Base-by-base conservation (phyloP, 495 filamentous ascomycete species). In the Penicillium roqueforti region DNA sequence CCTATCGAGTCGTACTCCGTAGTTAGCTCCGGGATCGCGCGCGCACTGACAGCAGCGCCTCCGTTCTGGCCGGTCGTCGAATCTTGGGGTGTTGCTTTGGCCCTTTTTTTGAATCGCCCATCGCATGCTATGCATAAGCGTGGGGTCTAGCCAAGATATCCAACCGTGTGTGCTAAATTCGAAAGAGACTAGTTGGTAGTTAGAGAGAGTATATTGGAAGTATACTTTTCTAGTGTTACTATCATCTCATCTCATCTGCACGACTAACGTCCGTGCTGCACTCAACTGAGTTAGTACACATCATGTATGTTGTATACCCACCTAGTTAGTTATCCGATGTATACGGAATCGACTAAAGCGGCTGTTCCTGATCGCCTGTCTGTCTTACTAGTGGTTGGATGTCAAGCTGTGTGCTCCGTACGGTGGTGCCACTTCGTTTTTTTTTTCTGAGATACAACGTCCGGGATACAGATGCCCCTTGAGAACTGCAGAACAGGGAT, bases 11-110 rank as follows among this genome's bases (percentile, higher is more conserved):
- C 20, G 53, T 47, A n/a, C n/a, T n/a, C n/a, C n/a, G n/a, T n/a
- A n/a, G n/a, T n/a, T n/a, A 44, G 52, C 42, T 19, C 37, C 63
- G 55, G 61, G 52, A 55, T 57, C 44, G 13, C 18, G 43, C 18
- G 43, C 58, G 63, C 63, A 64, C 51, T 61, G 63, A 66, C 64
- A 45, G 53, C 52, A 57, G 57, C 58, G 54, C 60, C 51, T 57
- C 47, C 53, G 54, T 54, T 61, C 61, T 61, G 53, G 63, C 43
- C 63, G 53, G 25, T 40, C 54, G 18, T 51, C 53, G 53, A 62
- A 43, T n/a, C 40, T 37, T 42, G 28, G 49, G 50, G 50, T 39
- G 50, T 20, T 11, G n/a, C n/a, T 38, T 44, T 44, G 43, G 23
- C 11, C 25, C 13, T 40, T 13, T 47, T 37, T n/a, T n/a, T n/a